Base-by-base conservation (phyloP, 768 basidiomycete genomes). In the Udeniomyces megalosporus region DNA sequence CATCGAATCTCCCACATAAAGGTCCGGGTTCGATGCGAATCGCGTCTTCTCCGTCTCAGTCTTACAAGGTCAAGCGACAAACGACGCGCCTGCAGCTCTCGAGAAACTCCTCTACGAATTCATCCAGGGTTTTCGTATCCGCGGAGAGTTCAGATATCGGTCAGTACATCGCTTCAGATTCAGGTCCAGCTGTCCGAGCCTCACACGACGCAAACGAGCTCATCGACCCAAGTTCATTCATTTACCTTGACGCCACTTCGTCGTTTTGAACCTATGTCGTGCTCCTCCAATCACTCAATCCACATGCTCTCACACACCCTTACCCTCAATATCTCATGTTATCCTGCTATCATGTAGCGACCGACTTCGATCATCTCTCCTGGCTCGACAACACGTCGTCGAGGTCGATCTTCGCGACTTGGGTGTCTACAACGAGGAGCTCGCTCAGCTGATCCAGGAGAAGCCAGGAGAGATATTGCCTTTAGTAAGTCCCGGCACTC, bases 81-180 rank as follows among this genome's bases (percentile, higher is more conserved):
- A 75, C 26, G 87, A 90, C 22, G 79, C 82, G 0, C 85, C 86
- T 5, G 84, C 89, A 3, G 85, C 88, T 70, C 82, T 82, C 0
- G 88, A 90, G 70, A 83, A 82, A 70, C 76, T 84, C 29, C 78
- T 93, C 26, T 79, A 84, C 56, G 86, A 95, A 35, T 96, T 97
- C 74, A 77, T 96, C 48, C 78, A 88, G 58, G 82, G 84, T 58
- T 96, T 87, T 75, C 82, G 92, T 66, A 81, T 92, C 51, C 88
- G 86, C 12, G 86, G 85, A 66, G 86, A 88, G 69, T 97, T 91
- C 76, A 81, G 88, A 58, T 97, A 97, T 75, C 80, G 92, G 90
- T 84, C 60, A 62, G 80, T 69, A 15, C 5, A 34, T 20, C 17
- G 15, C 26, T 48, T 12, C 44, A 17, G 38, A 42, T n/a, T n/a